Evolutionary conservation across 169 alveolate genomes (phyloP).

Genomic region (Nephromyces sp.): DNA sequence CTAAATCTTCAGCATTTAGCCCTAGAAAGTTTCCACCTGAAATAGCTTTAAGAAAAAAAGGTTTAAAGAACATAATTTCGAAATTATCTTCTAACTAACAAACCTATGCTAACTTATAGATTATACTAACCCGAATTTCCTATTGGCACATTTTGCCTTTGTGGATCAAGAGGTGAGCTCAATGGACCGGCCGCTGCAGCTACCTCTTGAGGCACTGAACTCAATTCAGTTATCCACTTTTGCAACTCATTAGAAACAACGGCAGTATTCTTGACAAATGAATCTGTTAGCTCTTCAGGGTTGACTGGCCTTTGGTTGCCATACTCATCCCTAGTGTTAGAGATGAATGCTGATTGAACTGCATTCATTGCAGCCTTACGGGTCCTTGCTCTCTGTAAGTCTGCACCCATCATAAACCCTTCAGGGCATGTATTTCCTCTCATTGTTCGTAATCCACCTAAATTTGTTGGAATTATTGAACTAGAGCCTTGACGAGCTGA

Average conservation of each 20-base stretch:
- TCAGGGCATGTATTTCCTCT: background rate
- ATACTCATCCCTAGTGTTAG: background rate
- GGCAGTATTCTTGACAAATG: background rate
- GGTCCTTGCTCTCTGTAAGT: background rate
- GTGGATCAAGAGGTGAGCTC: background rate
- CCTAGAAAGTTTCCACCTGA: slow-evolving; percentile 1
- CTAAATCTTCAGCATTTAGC: background rate
- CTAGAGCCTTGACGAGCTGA: background rate
- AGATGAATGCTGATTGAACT: background rate
- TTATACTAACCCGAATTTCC: too few relatives aligned
- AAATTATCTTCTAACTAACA: too few relatives aligned
- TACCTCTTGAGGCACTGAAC: background rate
- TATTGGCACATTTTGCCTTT: too few relatives aligned
- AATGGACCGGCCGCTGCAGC: background rate
- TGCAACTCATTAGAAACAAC: background rate
- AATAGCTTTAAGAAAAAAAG: too few relatives aligned
- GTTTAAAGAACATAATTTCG: too few relatives aligned
- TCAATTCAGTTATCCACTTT: background rate
- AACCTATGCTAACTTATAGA: too few relatives aligned
- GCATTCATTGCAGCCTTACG: background rate
- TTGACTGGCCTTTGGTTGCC: background rate
- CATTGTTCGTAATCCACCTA: background rate
- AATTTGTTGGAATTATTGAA: background rate
- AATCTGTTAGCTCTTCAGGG: background rate
- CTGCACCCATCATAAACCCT: background rate